Base-by-base conservation (phyloP, 2,329 filamentous ascomycete species). In the Exophiala sp. region DNA sequence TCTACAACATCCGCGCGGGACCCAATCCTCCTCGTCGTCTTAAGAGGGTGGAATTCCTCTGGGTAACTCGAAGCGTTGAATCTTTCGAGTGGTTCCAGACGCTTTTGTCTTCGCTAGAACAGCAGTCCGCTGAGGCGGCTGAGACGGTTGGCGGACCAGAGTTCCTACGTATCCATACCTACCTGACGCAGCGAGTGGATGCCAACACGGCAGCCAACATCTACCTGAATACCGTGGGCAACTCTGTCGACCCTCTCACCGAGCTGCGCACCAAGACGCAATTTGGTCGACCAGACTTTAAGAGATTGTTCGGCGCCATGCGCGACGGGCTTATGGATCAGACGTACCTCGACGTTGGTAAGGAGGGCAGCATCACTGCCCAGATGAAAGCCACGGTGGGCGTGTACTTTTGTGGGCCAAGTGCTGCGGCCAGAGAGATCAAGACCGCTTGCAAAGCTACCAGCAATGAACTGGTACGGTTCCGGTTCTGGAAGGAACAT, bases 71-170 rank as follows among this genome's bases (percentile, higher is more conserved):
- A 68, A 90, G 96, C 64, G 95, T 90, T 0, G 86, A 81, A 27
- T 95, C 90, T 0, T 98, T 98, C 64, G 93, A 97, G 71, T 98
- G 93, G 93, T 97, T 98, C 76, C 93, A 98, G 67, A 89, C 86
- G 1, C 81, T 98, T 1, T 79, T 98, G 13, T 87, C 86, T 0
- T 94, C 88, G 0, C 84, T 98, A 18, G 93, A 98, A 70, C 77
- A 83, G 29, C 93, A 98, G 66, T 90, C 85, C 43, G 80, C 82
- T 24, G 83, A 82, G 49, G 81, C 81, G 59, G 80, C 82, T 39
- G 80, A 80, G 21, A 73, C 79, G 42, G 64, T 68, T 14, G 68
- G 68, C 2, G 66, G 66, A 11, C 66, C 69, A 0, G 89, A 97
- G 64, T 98, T 98, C 78, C 75, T 98, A 63, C 88, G 90, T 68